Conservation (phyloP, 306 rosid genomes). For the Cajanus cajan region DNA sequence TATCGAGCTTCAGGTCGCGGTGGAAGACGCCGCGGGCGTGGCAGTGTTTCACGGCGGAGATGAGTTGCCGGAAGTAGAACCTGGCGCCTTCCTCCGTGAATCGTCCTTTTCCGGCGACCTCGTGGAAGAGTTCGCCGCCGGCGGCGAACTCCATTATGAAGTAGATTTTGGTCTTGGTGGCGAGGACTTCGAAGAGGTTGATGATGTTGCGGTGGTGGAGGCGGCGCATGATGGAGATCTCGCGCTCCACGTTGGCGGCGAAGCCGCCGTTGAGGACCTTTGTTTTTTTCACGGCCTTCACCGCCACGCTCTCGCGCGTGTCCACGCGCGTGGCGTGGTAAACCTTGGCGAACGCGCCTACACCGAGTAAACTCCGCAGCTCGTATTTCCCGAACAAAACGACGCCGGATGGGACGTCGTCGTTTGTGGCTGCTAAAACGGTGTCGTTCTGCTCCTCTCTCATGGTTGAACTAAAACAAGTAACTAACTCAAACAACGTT, state of each 20-base stretch:
- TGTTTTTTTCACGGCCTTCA: slow-evolving; percentile 65
- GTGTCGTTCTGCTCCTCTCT: neutral
- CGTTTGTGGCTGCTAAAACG: neutral
- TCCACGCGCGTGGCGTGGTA: slow-evolving; percentile 57
- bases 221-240: slow-evolving; percentile 72
- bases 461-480: neutral
- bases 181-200: slow-evolving; percentile 65
- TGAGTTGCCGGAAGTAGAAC: slow-evolving; percentile 67
- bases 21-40: slow-evolving; percentile 69
- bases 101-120: slow-evolving; percentile 40
- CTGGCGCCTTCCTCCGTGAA: slow-evolving; percentile 64
- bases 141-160: slow-evolving; percentile 71
- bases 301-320: slow-evolving; percentile 66
- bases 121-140: slow-evolving; percentile 72
- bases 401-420: neutral
- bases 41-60: slow-evolving; percentile 75
- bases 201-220: slow-evolving; percentile 68
- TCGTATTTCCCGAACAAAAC: slow-evolving; percentile 51
- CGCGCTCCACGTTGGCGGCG: slow-evolving; percentile 59
- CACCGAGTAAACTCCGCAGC: slow-evolving; percentile 52
- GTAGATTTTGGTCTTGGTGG: slow-evolving; percentile 76
- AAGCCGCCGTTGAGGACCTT: slow-evolving; percentile 42
- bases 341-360: slow-evolving; percentile 81
- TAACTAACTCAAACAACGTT: neutral
- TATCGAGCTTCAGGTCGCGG: slow-evolving; percentile 88